These are phyloP conservation scores for Mytilinidion resinicola DNA, from an alignment of 495 filamentous ascomycete genomes.

Conservation along the genomic window DNA sequence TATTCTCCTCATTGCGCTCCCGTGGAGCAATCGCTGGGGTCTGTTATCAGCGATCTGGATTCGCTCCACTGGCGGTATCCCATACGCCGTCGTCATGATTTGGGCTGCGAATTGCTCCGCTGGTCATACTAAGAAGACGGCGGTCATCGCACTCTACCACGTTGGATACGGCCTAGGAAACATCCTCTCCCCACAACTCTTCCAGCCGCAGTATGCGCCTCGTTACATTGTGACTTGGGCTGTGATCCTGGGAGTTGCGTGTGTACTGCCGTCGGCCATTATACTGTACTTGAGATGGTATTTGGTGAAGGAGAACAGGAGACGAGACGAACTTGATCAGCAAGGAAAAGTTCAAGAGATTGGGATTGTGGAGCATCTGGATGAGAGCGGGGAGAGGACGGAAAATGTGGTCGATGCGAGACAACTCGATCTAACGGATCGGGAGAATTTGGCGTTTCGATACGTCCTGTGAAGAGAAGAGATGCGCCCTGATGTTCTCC, in stretches of 20 bases:
- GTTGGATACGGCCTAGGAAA: slow-evolving; percentile 40
- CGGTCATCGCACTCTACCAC: slow-evolving; percentile 35
- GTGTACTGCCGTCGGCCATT: slow-evolving; percentile 30
- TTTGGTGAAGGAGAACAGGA: slow-evolving; percentile 1
- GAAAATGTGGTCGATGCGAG: slow-evolving; percentile 36
- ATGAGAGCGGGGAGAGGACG: slow-evolving; percentile 31
- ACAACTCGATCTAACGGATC: slow-evolving; percentile 41
- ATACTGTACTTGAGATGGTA: slow-evolving; percentile 26
- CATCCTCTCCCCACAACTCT: slow-evolving; percentile 36
- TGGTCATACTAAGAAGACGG: slow-evolving; percentile 39
- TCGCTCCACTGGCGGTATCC: slow-evolving; percentile 36
- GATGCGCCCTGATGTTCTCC: too few species aligned
- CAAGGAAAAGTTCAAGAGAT: slow-evolving; percentile 24
- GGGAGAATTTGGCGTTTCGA: slow-evolving; percentile 38
- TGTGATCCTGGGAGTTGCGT: slow-evolving; percentile 39
- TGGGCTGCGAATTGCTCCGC: slow-evolving; percentile 36
- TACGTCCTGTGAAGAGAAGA: too few species aligned
- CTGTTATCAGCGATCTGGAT: slow-evolving; percentile 39
- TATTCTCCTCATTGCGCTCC: slow-evolving; percentile 26
- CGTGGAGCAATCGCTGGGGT: slow-evolving; percentile 21
- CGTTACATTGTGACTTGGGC: slow-evolving; percentile 39
- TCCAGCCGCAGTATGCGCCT: slow-evolving; percentile 36
- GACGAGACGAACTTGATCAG: slow-evolving; percentile 31
- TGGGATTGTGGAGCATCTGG: slow-evolving; percentile 35
- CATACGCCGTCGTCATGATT: slow-evolving; percentile 41